Evolutionary conservation across 768 basidiomycete genomes (phyloP).

Genomic region (Artomyces pyxidatus): DNA sequence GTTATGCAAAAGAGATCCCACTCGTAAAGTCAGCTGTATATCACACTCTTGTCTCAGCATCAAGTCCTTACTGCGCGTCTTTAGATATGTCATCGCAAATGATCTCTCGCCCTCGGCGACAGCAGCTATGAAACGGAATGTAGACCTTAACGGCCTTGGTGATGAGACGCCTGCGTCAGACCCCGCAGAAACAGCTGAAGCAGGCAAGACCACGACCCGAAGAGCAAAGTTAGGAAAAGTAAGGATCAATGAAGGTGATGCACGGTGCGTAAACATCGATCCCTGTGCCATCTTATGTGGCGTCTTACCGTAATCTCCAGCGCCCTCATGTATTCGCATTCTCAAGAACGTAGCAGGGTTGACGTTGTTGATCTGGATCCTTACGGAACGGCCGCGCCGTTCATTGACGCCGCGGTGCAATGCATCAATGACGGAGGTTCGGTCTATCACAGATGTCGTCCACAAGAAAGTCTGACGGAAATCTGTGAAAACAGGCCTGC

Average conservation of each 20-base stretch:
- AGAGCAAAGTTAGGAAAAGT: slow-evolving; percentile 42
- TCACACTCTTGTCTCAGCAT: background rate
- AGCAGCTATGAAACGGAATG: slow-evolving; percentile 79
- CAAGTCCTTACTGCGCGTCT: background rate
- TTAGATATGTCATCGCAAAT: slow-evolving; percentile 88
- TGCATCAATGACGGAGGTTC: slow-evolving; percentile 80
- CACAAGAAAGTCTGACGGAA: background rate
- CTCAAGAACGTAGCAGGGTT: slow-evolving; percentile 62
- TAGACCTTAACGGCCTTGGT: slow-evolving; percentile 71
- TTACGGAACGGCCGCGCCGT: slow-evolving; percentile 95
- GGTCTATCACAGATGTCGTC: slow-evolving; percentile 7
- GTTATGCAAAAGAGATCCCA: slow-evolving; percentile 96
- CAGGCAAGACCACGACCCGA: slow-evolving; percentile 2
- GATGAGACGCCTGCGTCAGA: slow-evolving; percentile 16
- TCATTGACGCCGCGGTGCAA: slow-evolving; percentile 92
- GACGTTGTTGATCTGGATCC: slow-evolving; percentile 98
- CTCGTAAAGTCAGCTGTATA: slow-evolving; percentile 58
- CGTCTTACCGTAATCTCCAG: too few species aligned
- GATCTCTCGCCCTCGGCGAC: slow-evolving; percentile 81
- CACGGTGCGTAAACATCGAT: slow-evolving; percentile 62
- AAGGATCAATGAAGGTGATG: slow-evolving; percentile 86
- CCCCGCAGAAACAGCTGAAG: too few species aligned
- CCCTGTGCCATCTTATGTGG: background rate
- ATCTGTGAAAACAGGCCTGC: slow-evolving; percentile 46
- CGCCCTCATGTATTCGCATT: slow-evolving; percentile 84